These are phyloP conservation scores for Pestalotiopsis sp. DNA, from an alignment of 2,329 filamentous ascomycete genomes.

Conservation along the genomic window DNA sequence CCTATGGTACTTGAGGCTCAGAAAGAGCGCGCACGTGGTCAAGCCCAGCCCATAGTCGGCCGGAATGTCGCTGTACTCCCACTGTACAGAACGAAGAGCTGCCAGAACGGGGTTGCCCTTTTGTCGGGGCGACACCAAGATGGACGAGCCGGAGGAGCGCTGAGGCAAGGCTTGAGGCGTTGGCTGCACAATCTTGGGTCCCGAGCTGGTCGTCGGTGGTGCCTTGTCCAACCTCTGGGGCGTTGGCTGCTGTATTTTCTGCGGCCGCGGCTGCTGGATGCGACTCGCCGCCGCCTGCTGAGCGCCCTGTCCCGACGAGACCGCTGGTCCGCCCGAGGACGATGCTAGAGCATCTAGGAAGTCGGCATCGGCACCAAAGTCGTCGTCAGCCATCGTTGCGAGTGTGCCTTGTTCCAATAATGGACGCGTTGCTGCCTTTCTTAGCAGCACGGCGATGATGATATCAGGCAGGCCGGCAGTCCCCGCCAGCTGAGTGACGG, in stretches of 20 bases:
- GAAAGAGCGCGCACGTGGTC: slow-evolving; percentile 88
- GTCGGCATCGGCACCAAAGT: slow-evolving; percentile 47
- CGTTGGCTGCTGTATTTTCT: slow-evolving; percentile 42
- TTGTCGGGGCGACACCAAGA: slow-evolving; percentile 88
- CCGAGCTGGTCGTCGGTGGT: slow-evolving; percentile 41
- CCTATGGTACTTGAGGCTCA: slow-evolving; percentile 95
- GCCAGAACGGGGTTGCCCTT: slow-evolving; percentile 94
- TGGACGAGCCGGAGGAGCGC: slow-evolving; percentile 68
- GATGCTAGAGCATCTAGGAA: slow-evolving; percentile 39
- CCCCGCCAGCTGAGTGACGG: not conserved
- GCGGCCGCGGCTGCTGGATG: slow-evolving; percentile 44
- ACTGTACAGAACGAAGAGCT: slow-evolving; percentile 78
- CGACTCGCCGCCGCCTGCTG: slow-evolving; percentile 21
- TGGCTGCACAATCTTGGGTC: slow-evolving; percentile 75
- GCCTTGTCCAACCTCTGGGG: slow-evolving; percentile 48
- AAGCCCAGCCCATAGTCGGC: slow-evolving; percentile 88
- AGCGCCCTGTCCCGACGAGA: slow-evolving; percentile 23
- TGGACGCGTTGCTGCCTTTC: not conserved
- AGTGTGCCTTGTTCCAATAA: not conserved
- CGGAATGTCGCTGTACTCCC: slow-evolving; percentile 97
- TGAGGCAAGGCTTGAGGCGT: slow-evolving; percentile 83
- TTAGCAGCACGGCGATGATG: not conserved
- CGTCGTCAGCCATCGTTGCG: slow-evolving; percentile 41
- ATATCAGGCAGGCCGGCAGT: not conserved
- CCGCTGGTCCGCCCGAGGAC: slow-evolving; percentile 20